Percentiles rank a stretch among this genome's conserved stretches.
These are phyloP conservation scores for Gossypium laxum DNA, from an alignment of 441 rosid species.

Conservation along the genomic window DNA sequence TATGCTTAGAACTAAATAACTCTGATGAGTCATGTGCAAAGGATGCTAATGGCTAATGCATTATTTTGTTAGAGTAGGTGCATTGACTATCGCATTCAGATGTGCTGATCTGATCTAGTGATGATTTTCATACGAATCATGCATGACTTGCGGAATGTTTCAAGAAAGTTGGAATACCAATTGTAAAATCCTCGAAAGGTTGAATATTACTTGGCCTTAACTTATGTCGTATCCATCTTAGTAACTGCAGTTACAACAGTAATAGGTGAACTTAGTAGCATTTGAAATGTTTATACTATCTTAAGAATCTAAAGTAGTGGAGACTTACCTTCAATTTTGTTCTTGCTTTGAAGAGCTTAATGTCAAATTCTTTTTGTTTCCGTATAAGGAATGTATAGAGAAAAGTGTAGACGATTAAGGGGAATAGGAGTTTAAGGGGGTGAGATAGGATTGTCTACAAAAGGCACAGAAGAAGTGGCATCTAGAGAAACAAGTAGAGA, in stretches of 20 bases:
- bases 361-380: conserved; percentile 27
- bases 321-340: conserved; percentile 67
- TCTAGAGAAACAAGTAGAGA: conserved; percentile 54
- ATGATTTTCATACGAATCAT: conserved; percentile 8
- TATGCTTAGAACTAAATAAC: neutral
- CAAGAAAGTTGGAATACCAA: conserved; percentile 39
- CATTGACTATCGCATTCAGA: neutral
- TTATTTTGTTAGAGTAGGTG: neutral
- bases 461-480: conserved; percentile 25
- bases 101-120: neutral
- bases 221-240: conserved; percentile 70
- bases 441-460: conserved; percentile 22
- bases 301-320: conserved; percentile 16
- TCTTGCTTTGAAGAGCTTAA: conserved; percentile 23
- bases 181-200: conserved; percentile 45
- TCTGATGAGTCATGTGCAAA: neutral
- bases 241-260: conserved; percentile 49
- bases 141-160: conserved; percentile 19
- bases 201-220: conserved; percentile 38
- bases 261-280: conserved; percentile 27
- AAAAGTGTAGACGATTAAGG: conserved; percentile 19
- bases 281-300: conserved; percentile 15
- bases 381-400: conserved; percentile 21
- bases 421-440: conserved; percentile 27
- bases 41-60: neutral